Evolutionary conservation across 345 rosid species (phyloP).

Genomic region (Anastatica hierochuntica): DNA sequence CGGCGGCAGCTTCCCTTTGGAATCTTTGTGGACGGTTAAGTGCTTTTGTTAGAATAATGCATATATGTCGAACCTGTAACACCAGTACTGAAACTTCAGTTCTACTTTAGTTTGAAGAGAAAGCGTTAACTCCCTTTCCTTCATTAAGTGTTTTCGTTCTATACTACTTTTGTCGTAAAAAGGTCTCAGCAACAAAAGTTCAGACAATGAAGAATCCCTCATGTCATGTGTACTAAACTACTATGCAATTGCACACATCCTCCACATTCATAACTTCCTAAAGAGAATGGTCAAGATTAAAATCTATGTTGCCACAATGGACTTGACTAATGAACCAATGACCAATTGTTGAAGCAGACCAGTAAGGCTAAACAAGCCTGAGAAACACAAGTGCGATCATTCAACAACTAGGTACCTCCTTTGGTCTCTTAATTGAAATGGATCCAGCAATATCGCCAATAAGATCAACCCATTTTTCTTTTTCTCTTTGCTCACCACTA

Average conservation of each 20-base stretch:
- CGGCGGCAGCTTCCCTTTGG: conserved; percentile 97
- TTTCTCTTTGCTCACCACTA: conserved; percentile 70
- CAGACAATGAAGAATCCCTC: too few relatives aligned
- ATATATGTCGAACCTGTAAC: conserved; percentile 67
- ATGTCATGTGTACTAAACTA: too few relatives aligned
- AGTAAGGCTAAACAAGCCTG: conserved; percentile 1
- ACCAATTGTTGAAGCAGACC: neutral
- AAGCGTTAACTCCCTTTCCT: conserved; percentile 2
- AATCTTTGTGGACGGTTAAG: conserved; percentile 55
- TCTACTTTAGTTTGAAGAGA: conserved; percentile 4
- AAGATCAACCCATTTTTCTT: conserved; percentile 88
- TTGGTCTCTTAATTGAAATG: conserved; percentile 94
- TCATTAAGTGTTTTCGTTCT: neutral
- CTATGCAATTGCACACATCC: too few relatives aligned
- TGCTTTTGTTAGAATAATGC: conserved; percentile 64
- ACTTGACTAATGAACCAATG: too few relatives aligned
- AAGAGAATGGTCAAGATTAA: too few relatives aligned
- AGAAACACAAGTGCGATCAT: conserved; percentile 6
- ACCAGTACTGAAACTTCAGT: conserved; percentile 8
- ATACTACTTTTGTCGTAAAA: neutral
- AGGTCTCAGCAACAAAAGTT: too few relatives aligned
- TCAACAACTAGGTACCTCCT: conserved; percentile 46
- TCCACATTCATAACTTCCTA: too few relatives aligned
- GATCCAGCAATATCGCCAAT: conserved; percentile 79
- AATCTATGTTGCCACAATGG: too few relatives aligned